Conservation (phyloP, 345 rosid genomes). For the Gossypium raimondii region DNA sequence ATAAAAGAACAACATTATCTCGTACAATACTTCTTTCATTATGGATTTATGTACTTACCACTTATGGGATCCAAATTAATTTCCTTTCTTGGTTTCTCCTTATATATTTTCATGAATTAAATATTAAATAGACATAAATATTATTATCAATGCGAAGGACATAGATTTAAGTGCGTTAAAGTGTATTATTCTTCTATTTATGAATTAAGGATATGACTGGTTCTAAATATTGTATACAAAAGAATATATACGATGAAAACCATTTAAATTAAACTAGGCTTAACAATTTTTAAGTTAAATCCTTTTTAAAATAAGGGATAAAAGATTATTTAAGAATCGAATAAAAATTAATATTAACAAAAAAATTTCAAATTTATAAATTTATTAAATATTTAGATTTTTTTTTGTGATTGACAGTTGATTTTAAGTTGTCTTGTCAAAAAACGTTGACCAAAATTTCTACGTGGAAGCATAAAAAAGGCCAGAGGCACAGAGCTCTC, state of each 20-base stretch:
- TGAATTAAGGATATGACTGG: fast-evolving
- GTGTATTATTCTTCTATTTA: fast-evolving
- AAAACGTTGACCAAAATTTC: neutral
- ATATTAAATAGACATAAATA: too few relatives aligned
- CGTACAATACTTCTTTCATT: neutral
- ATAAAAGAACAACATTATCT: neutral
- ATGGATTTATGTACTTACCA: neutral
- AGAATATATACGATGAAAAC: too few relatives aligned
- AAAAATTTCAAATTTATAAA: neutral
- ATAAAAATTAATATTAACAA: too few relatives aligned
- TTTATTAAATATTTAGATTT: too few relatives aligned
- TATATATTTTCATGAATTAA: too few relatives aligned
- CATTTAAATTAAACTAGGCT: too few relatives aligned
- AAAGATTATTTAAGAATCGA: too few relatives aligned
- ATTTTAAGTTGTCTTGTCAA: neutral
- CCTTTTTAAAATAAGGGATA: too few relatives aligned
- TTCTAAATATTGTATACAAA: too few relatives aligned
- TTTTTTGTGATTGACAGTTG: neutral
- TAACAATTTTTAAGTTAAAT: too few relatives aligned
- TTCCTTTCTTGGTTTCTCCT: too few relatives aligned
- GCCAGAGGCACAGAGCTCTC: too few relatives aligned
- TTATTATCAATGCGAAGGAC: fast-evolving
- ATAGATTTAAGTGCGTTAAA: fast-evolving
- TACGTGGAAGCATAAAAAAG: neutral
- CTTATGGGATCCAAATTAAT: neutral